Conservation (phyloP, 176 grass and related monocot species). For the Leersia perrieri region DNA sequence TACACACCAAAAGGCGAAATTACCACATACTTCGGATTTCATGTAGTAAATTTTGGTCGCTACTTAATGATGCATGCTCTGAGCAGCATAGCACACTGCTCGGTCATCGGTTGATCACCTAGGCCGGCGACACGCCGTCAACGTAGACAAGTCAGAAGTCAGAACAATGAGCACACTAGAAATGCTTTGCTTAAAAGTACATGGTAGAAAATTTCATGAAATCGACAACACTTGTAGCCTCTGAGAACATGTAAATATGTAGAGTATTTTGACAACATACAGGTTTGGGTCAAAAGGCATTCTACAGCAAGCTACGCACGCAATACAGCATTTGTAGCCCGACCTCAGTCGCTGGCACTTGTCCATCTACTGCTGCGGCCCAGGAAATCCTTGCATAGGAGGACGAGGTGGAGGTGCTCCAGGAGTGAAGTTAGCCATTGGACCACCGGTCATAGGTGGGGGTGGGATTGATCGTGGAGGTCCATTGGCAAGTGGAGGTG, state of each 20-base stretch:
- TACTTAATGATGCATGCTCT: not conserved
- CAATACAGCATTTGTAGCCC: not conserved
- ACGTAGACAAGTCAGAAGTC: not conserved
- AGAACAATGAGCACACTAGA: not conserved
- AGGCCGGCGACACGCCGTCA: not conserved
- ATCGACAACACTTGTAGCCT: not conserved
- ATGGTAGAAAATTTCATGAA: not conserved
- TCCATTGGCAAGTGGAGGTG: constrained; percentile 67
- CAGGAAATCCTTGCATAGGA: constrained; percentile 60
- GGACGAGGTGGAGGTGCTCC: constrained; percentile 50
- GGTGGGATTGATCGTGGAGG: constrained; percentile 68
- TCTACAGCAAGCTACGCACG: not conserved
- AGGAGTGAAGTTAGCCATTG: constrained; percentile 61
- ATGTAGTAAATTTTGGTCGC: not conserved
- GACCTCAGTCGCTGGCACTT: not conserved
- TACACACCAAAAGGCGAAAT: no score
- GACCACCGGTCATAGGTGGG: constrained; percentile 44
- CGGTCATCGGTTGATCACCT: not conserved
- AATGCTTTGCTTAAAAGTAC: not conserved
- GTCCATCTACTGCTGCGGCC: constrained; percentile 43
- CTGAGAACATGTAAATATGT: not conserved
- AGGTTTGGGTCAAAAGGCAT: constrained; percentile 2
- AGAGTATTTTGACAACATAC: constrained; percentile 5
- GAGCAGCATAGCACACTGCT: not conserved
- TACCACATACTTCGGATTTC: no score